Percentiles rank a stretch among this genome's conserved stretches.
Evolutionary conservation across 768 basidiomycete genomes (phyloP).

Genomic region (Clavaria fumosa): DNA sequence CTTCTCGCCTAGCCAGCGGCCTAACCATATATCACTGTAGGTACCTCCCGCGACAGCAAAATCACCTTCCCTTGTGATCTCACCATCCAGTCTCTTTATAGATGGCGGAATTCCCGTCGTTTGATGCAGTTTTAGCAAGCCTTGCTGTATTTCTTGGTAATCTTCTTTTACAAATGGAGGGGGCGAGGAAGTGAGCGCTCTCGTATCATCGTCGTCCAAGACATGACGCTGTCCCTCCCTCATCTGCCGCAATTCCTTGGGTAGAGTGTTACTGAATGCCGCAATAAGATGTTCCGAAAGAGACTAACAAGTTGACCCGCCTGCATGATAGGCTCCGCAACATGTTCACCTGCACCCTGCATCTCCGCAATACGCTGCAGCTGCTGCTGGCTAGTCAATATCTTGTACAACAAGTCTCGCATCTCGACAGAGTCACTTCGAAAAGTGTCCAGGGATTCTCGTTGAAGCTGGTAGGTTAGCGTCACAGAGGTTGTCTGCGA

Average conservation of each 20-base stretch:
- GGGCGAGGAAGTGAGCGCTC: constrained; percentile 10
- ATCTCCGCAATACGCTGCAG: constrained; percentile 23
- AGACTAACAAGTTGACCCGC: constrained; percentile 1
- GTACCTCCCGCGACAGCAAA: constrained; percentile 33
- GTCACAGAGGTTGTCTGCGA: constrained; percentile 13
- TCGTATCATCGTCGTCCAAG: constrained; percentile 7
- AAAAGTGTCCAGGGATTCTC: constrained; percentile 16
- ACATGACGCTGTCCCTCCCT: no score
- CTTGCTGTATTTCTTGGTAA: constrained; percentile 29
- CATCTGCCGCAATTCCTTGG: no score
- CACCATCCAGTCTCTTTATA: constrained; percentile 36
- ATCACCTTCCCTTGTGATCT: constrained; percentile 27
- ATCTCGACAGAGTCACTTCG: constrained; percentile 20
- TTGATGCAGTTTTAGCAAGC: constrained; percentile 31
- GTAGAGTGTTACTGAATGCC: no score
- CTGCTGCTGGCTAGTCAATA: constrained; percentile 24
- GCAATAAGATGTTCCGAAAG: constrained; percentile 3
- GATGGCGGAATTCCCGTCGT: constrained; percentile 38
- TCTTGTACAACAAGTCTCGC: constrained; percentile 24
- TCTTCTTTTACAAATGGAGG: constrained; percentile 16
- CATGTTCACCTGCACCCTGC: constrained; percentile 25
- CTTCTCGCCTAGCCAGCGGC: constrained; percentile 38
- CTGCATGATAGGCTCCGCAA: constrained; percentile 16
- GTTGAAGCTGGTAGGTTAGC: constrained; percentile 16
- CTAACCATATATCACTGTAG: constrained; percentile 40